Conservation (phyloP, 2,329 filamentous ascomycete genomes). For the Sporothrix globosa region DNA sequence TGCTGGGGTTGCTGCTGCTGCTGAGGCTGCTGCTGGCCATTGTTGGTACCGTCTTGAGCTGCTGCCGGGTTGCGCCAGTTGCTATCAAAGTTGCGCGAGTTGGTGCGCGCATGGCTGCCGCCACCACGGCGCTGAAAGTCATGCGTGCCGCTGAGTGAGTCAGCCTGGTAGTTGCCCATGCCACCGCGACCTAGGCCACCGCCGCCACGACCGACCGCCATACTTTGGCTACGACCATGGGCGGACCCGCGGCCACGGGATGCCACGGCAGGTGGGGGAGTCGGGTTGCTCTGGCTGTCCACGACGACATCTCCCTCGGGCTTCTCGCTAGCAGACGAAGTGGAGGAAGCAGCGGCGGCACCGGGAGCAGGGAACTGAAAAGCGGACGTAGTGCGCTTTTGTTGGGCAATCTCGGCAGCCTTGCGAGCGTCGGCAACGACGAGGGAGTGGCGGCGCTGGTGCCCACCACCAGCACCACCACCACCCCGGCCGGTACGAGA, state of each 20-base stretch:
- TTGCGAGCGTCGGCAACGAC: conserved; percentile 96
- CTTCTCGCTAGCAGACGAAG: conserved; percentile 49
- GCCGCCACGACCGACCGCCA: conserved; percentile 72
- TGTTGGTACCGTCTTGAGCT: conserved; percentile 62
- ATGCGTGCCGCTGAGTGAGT: conserved; percentile 47
- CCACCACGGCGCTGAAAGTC: conserved; percentile 78
- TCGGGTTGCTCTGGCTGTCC: conserved; percentile 14
- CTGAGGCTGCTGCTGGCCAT: conserved; percentile 48
- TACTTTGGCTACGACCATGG: conserved; percentile 84
- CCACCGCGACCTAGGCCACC: conserved; percentile 70
- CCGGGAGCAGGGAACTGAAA: conserved; percentile 91
- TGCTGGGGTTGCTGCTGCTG: conserved; percentile 46
- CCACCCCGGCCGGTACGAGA: conserved; percentile 51
- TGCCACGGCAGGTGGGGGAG: conserved; percentile 42
- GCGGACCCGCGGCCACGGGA: conserved; percentile 58
- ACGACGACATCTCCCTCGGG: conserved; percentile 48
- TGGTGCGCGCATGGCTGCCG: conserved; percentile 78
- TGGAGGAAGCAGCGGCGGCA: conserved; percentile 59
- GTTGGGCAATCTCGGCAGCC: conserved; percentile 92
- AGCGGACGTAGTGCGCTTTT: conserved; percentile 89
- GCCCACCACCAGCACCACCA: conserved; percentile 71
- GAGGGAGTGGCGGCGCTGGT: conserved; percentile 91
- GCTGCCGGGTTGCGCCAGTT: conserved; percentile 84
- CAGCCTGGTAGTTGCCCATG: conserved; percentile 54
- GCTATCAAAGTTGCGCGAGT: conserved; percentile 93